Evolutionary conservation across 1,284 basidiomycete species (phyloP), one percentile per base, ranked within the genome.

Genomic region (Microbotryum silenes-acaulis): DNA sequence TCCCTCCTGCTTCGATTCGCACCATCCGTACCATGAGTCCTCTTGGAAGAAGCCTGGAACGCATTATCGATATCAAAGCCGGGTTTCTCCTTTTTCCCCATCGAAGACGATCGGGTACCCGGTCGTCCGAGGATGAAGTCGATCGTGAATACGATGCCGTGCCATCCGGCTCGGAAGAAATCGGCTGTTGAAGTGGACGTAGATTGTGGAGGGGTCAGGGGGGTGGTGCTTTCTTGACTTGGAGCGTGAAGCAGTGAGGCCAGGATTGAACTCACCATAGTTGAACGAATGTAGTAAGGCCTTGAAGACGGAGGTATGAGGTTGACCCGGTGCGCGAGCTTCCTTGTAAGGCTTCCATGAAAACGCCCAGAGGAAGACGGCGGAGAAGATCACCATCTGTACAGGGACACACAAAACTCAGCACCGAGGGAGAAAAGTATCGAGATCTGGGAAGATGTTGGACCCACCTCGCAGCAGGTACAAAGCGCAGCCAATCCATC

Each of bases 361-460:
- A 72, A 90, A 92, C 0, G 90, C 86, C 86, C 87, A 91, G 76
- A 82, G 80, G 85, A 91, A 90, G 57, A 86, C 77, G 1, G 75
- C 64, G 9, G 88, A 80, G 73, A 91, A 90, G 72, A 90, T 78
- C 45, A 91, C 84, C 89, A 91, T 91, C 85, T 85, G 63, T 1
- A 23, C 54, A 42, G 12, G 4, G 37, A 42, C 8, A 42, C 8
- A 31, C 31, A 31, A 9, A 10, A 31, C 8, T 31, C 31, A 31
- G 31, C 31, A 31, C 31, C 9, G 31, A 31, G 31, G 31, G 8
- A 31, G 8, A 10, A 8, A 31, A 31, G 8, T 10, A 31, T 8
- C 31, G 9, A 31, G 8, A 31, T 31, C 31, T 31, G 31, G 8
- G 31, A 31, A 9, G 31, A 12, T 3, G 4, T 6, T 18, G 16